These are phyloP conservation scores for Cryptococcus sp. DNA, from an alignment of 1,284 basidiomycete species.

Conservation along the genomic window DNA sequence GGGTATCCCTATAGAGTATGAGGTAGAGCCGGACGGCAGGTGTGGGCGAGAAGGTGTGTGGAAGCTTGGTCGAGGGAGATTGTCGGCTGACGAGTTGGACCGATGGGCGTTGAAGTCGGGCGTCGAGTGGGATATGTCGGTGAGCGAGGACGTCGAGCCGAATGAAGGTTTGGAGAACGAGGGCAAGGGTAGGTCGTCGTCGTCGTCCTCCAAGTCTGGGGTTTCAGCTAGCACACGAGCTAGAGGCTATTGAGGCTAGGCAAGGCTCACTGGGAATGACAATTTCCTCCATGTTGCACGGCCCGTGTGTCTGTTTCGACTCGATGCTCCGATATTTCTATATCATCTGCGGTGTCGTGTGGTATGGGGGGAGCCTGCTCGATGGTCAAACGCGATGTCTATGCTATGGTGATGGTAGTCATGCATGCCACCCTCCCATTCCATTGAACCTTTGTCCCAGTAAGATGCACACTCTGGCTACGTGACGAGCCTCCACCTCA, in stretches of 20 bases:
- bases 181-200: conserved; percentile 35
- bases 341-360: too few species aligned
- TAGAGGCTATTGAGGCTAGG: background rate
- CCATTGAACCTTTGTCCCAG: too few species aligned
- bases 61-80: conserved; percentile 8
- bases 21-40: conserved; percentile 18
- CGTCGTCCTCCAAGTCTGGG: conserved; percentile 37
- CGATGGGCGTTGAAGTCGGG: conserved; percentile 18
- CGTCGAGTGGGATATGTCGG: conserved; percentile 12
- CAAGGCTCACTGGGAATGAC: conserved; percentile 39
- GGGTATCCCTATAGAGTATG: conserved; percentile 16
- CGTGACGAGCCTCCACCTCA: too few species aligned
- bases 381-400: too few species aligned
- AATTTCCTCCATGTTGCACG: conserved; percentile 26
- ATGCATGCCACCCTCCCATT: too few species aligned
- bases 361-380: too few species aligned
- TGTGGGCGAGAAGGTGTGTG: conserved; percentile 25
- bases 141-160: conserved; percentile 20
- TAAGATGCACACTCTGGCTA: too few species aligned
- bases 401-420: too few species aligned
- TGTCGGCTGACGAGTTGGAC: conserved; percentile 25
- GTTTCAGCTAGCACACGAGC: conserved; percentile 16
- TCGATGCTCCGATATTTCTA: too few species aligned
- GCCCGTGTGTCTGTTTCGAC: too few species aligned
- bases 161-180: conserved; percentile 22